Evolutionary conservation across 371 early-diverging fungal genomes (phyloP).

Genomic region (Amoeboaphelidium occidentale): DNA sequence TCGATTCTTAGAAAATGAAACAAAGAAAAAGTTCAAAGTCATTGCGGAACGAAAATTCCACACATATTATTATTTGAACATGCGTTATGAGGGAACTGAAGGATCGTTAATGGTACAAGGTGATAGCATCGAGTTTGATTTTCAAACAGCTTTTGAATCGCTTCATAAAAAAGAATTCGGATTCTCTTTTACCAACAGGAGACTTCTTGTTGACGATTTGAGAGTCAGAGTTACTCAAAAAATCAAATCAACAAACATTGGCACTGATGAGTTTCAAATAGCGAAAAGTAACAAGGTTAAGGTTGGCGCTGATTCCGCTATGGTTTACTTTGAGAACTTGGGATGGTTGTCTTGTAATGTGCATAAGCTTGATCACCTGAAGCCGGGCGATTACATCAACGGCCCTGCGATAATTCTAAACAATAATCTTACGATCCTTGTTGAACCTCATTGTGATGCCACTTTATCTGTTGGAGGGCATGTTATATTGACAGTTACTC

Average conservation of each 20-base stretch:
- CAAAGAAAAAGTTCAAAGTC: constrained; percentile 38
- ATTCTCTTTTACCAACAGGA: too few relatives aligned
- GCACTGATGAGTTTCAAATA: constrained; percentile 16
- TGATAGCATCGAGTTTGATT: constrained; percentile 2
- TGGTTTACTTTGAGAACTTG: constrained; percentile 67
- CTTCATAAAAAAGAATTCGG: too few relatives aligned
- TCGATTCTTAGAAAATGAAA: too few relatives aligned
- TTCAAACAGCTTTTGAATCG: not conserved
- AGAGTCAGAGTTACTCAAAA: too few relatives aligned
- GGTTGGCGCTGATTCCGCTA: constrained; percentile 10
- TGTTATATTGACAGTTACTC: constrained; percentile 29
- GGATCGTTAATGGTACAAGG: not conserved
- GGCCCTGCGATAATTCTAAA: constrained; percentile 82
- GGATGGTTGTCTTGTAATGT: constrained; percentile 43
- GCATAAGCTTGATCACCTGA: constrained; percentile 31
- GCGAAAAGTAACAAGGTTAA: constrained; percentile 11
- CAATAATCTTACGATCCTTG: constrained; percentile 54
- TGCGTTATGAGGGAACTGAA: constrained; percentile 69
- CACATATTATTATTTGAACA: constrained; percentile 45
- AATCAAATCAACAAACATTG: too few relatives aligned
- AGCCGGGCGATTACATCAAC: constrained; percentile 29
- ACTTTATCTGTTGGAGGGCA: constrained; percentile 34
- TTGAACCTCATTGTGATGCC: constrained; percentile 54
- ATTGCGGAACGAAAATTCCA: constrained; percentile 27
- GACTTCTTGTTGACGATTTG: too few relatives aligned